Evolutionary conservation across 1,139 yeast genomes (phyloP).

Genomic region (Tardiomyces digboiensis): DNA sequence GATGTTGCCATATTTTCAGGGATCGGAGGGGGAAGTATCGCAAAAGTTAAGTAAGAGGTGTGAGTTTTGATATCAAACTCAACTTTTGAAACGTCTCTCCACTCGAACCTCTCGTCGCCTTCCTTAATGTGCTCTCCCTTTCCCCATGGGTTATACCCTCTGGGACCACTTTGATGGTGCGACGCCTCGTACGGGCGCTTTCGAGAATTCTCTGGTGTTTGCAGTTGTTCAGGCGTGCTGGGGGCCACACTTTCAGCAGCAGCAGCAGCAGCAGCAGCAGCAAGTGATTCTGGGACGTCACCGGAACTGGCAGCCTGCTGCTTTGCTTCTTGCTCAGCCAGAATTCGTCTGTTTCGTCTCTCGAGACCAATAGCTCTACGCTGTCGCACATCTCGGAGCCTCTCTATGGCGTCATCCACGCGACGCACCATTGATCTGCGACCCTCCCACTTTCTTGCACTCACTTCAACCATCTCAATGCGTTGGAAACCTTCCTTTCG

Average conservation of each 20-base stretch:
- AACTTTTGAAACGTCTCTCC: slow-evolving; percentile 76
- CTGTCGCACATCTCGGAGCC: slow-evolving; percentile 71
- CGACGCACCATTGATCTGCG: slow-evolving; percentile 81
- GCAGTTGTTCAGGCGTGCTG: background rate
- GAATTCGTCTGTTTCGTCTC: slow-evolving; percentile 35
- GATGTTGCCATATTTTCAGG: slow-evolving; percentile 2
- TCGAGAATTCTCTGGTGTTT: slow-evolving; percentile 5
- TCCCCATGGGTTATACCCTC: slow-evolving; percentile 88
- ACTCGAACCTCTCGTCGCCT: slow-evolving; percentile 70
- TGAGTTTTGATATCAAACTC: slow-evolving; percentile 88
- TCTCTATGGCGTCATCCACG: slow-evolving; percentile 68
- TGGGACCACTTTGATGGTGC: slow-evolving; percentile 33
- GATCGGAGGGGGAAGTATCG: slow-evolving; percentile 32
- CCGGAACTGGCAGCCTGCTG: background rate
- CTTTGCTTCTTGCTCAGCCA: slow-evolving; percentile 10
- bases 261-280: background rate
- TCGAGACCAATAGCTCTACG: slow-evolving; percentile 72
- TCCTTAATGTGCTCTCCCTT: slow-evolving; percentile 72
- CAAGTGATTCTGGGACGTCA: background rate
- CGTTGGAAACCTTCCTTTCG: slow-evolving; percentile 76
- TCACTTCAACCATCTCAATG: slow-evolving; percentile 89
- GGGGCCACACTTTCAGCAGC: background rate
- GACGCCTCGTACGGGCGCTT: slow-evolving; percentile 7
- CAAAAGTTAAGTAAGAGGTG: slow-evolving; percentile 92
- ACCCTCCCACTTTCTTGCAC: slow-evolving; percentile 83